Evolutionary conservation across 2,329 filamentous ascomycete species (phyloP).

Genomic region (Fusarium bactridioides): DNA sequence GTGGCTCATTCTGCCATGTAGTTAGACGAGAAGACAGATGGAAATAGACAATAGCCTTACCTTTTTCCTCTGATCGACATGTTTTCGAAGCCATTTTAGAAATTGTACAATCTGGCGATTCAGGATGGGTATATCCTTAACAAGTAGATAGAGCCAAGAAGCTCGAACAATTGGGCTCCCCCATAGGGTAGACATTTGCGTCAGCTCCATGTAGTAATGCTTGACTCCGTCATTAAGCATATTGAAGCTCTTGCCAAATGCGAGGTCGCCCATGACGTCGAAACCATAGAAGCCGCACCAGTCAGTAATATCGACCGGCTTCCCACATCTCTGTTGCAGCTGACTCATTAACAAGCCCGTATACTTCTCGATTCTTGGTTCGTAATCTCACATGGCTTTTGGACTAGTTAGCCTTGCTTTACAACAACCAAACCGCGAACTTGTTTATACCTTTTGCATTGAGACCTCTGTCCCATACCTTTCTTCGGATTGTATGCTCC

Average conservation of each 20-base stretch:
- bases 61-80: neutral
- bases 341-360: neutral
- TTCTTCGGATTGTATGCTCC: neutral
- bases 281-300: neutral
- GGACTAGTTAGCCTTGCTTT: neutral
- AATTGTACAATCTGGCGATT: neutral
- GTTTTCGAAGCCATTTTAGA: neutral
- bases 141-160: neutral
- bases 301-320: neutral
- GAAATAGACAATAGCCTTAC: neutral
- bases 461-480: neutral
- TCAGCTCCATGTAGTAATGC: neutral
- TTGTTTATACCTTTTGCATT: neutral
- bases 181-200: neutral
- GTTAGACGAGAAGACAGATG: neutral
- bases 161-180: neutral
- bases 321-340: neutral
- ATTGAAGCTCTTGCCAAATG: neutral
- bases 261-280: neutral
- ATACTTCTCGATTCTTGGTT: neutral
- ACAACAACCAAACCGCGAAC: rapidly evolving
- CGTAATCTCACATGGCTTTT: neutral
- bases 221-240: neutral
- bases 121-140: neutral
- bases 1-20: neutral